Evolutionary conservation across 176 grass and related monocot genomes (phyloP), one percentile per base, ranked within the genome.

Genomic region (Ensete ventricosum): DNA sequence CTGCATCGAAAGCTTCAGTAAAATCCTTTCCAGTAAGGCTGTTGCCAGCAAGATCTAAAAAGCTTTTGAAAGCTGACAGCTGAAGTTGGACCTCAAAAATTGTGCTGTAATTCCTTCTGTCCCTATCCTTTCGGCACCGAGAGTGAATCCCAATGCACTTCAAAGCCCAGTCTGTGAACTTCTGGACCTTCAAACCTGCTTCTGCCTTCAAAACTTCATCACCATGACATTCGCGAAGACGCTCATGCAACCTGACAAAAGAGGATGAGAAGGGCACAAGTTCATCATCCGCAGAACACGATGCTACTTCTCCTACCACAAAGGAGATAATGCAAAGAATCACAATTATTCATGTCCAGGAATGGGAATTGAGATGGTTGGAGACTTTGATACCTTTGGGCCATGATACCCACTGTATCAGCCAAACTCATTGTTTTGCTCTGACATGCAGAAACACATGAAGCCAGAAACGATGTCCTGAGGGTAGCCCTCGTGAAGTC

Each of bases 121-220:
- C 82, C 59, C 54, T 88, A 29, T 78, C 85, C 54, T 87, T 78
- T 17, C 69, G 82, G 67, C 72, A 79, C 64, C 86, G 88, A 0
- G 92, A 85, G 43, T 99, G 90, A 25, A 90, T 72, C 2, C 86
- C 86, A 14, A 99, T 94, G 71, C 88, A 99, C 81, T 88, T 93
- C 23, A 99, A 75, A 79, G 95, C 95, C 90, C 90, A 99, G 71
- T 99, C 95, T 69, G 95, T 99, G 82, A 99, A 99, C 70, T 89
- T 99, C 54, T 91, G 95, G 11, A 94, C 90, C 65, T 99, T 99
- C 29, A 86, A 77, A 69, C 85, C 81, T 29, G 90, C 88, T 94
- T 99, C 90, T 54, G 88, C 90, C 68, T 99, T 99, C 67, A 99
- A 67, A 83, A 89, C 84, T 69, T 99, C 95, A 63, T 99, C 88